phyloP scores from a whole-genome alignment of 2,329 filamentous ascomycete genomes.

The Cyanodermella asteris region DNA sequence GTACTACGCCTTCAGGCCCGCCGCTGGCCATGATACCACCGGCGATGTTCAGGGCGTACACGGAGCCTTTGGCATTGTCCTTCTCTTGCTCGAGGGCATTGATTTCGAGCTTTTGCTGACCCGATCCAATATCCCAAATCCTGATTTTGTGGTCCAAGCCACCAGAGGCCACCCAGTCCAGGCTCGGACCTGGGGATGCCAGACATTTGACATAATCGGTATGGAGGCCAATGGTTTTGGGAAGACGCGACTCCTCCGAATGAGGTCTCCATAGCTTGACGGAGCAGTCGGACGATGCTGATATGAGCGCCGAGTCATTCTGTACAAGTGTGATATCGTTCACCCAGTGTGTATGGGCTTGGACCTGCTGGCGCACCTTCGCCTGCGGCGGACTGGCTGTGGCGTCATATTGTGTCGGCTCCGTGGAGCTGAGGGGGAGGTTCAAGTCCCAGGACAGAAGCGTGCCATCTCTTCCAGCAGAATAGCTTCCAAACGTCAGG shows the following conservation, averaged over 20 bases:
- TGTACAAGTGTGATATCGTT: slow-evolving; percentile 74
- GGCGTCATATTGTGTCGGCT: slow-evolving; percentile 1
- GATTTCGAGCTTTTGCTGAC: slow-evolving; percentile 69
- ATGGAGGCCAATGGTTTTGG: slow-evolving; percentile 72
- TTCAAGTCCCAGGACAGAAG: slow-evolving; percentile 90
- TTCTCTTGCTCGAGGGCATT: slow-evolving; percentile 54
- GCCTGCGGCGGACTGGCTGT: slow-evolving; percentile 12
- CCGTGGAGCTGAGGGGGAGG: slow-evolving; percentile 37
- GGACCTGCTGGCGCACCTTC: slow-evolving; percentile 39
- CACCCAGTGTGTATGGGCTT: slow-evolving; percentile 88
- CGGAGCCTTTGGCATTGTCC: slow-evolving; percentile 74
- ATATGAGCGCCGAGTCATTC: slow-evolving; percentile 58
- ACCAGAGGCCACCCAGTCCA: slow-evolving; percentile 80
- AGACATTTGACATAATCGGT: slow-evolving; percentile 93
- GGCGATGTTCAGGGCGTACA: slow-evolving; percentile 71
- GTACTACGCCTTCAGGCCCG: slow-evolving; percentile 78
- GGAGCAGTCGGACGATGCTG: slow-evolving; percentile 79
- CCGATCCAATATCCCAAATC: slow-evolving; percentile 81
- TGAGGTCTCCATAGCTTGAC: slow-evolving; percentile 81
- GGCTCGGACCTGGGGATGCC: slow-evolving; percentile 47
- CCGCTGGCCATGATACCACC: slow-evolving; percentile 72
- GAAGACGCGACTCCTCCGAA: slow-evolving; percentile 37
- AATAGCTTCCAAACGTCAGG: slow-evolving; percentile 42
- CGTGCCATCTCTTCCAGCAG: slow-evolving; percentile 81
- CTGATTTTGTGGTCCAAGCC: slow-evolving; percentile 82